Base-by-base conservation (phyloP, 208 protist species). In the Vickermania ingenoplastis region DNA sequence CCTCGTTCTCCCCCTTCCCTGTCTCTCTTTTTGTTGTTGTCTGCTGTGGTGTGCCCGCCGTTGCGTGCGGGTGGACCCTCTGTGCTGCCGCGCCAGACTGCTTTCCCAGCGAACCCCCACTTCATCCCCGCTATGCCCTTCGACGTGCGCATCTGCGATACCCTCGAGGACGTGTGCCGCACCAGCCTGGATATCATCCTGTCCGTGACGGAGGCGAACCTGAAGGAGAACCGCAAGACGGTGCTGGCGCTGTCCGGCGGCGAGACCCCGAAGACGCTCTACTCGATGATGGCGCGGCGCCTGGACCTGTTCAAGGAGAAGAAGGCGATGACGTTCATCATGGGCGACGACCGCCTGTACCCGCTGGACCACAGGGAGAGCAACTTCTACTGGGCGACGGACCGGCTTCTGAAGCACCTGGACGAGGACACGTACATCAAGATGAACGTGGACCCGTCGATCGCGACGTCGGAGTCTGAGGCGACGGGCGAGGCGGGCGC, bases 331-430 rank as follows among this genome's bases (percentile, higher is more conserved):
- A 56, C 64, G 24, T 93, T 86, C 52, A 66, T 67, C 53, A 59
- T 89, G 1, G 86, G 86, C 14, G 86, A 92, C 53, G 86, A 89
- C 48, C 76, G 86, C 0, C 67, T 92, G 5, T 58, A 85, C 21
- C 56, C 80, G 4, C 25, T 60, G 0, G 75, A 82, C 3, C 57
- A 80, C 25, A 62, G 69, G 31, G 69, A 80, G 17, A 80, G 73
- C 25, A 93, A 93, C 67, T 85, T 76, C 51, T 65, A 69, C 53
- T 88, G 87, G 82, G 80, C 82, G 2, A 63, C 31, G 5, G 53
- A 77, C 28, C 63, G 69, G 7, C 68, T 93, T 23, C 69, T 93
- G 23, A 67, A 57, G 29, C 77, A 81, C 53, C 63, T 90, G 23
- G 79, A 81, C 2, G 50, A 59, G 0, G 61, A 72, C 21, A 61